Conservation (phyloP, 371 early-diverging fungal species). For the Mortierella sp. region DNA sequence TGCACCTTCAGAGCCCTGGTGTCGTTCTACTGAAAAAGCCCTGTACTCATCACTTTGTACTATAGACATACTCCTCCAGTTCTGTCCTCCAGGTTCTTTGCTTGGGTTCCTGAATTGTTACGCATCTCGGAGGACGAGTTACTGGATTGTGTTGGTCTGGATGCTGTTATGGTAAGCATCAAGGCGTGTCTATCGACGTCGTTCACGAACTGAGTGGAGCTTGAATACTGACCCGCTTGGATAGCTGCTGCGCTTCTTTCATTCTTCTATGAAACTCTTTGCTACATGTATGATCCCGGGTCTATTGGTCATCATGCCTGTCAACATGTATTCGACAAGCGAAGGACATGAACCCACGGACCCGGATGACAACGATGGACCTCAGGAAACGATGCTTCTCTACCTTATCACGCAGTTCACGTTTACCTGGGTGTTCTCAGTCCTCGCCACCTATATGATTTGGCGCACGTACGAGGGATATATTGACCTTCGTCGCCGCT, state of each 20-base stretch:
- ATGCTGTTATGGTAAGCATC: conserved; percentile 64
- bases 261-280: conserved; percentile 63
- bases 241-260: conserved; percentile 62
- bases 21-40: too few species aligned
- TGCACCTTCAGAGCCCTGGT: too few species aligned
- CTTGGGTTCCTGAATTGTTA: conserved; percentile 69
- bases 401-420: conserved; percentile 68
- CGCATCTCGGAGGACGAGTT: conserved; percentile 57
- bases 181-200: background rate
- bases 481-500: conserved; percentile 64
- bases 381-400: conserved; percentile 18
- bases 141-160: conserved; percentile 63
- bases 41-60: too few species aligned
- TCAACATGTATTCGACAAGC: conserved; percentile 53
- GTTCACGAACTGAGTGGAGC: too few species aligned
- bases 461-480: conserved; percentile 73
- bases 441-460: conserved; percentile 67
- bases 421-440: conserved; percentile 73
- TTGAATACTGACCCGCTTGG: background rate
- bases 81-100: conserved; percentile 64
- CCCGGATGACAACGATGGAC: conserved; percentile 5
- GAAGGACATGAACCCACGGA: conserved; percentile 17
- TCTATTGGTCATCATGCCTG: conserved; percentile 56
- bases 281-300: conserved; percentile 50
- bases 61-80: conserved; percentile 67